phyloP scores from a whole-genome alignment of 2,329 filamentous ascomycete genomes.

The Grosmannia clavigera region DNA sequence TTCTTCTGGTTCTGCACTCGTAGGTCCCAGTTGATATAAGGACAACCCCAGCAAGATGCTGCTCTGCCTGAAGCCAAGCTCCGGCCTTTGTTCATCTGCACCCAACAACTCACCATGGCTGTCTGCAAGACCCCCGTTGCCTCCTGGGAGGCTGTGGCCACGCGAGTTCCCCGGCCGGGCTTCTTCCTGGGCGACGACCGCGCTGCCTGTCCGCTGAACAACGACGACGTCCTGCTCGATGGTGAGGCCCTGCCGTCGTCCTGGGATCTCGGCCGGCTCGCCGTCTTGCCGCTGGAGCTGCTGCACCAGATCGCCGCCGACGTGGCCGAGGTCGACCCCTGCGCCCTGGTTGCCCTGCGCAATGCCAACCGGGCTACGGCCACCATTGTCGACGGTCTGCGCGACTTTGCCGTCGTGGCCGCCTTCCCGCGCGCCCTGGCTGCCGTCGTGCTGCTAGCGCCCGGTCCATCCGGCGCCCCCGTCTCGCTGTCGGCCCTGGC shows the following conservation, averaged over 20 bases:
- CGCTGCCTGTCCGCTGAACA: slow-evolving; percentile 4
- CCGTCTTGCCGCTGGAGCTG: slow-evolving; percentile 8
- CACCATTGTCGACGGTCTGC: slow-evolving; percentile 6
- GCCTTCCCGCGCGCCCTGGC: slow-evolving; percentile 10
- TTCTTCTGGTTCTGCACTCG: background rate
- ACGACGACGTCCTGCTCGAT: slow-evolving; percentile 1
- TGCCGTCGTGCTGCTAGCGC: slow-evolving; percentile 6
- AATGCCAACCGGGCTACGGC: slow-evolving; percentile 9
- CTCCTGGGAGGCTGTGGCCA: slow-evolving; percentile 9
- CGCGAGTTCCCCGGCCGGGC: slow-evolving; percentile 10
- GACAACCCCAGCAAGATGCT: background rate
- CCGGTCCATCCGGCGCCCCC: background rate
- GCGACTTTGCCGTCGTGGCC: slow-evolving; percentile 10
- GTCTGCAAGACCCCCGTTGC: background rate
- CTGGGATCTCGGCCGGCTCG: slow-evolving; percentile 7
- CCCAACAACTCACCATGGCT: background rate
- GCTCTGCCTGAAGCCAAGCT: background rate
- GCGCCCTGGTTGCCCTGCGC: slow-evolving; percentile 9
- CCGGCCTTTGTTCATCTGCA: background rate
- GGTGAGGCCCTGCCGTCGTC: slow-evolving; percentile 1
- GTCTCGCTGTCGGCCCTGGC: slow-evolving; percentile 7
- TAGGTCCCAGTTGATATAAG: no score
- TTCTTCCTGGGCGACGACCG: slow-evolving; percentile 12
- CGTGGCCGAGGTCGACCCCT: slow-evolving; percentile 6
- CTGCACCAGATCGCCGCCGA: slow-evolving; percentile 7